Evolutionary conservation across 2,329 filamentous ascomycete genomes (phyloP).

Genomic region (Elsinoe arachidis): DNA sequence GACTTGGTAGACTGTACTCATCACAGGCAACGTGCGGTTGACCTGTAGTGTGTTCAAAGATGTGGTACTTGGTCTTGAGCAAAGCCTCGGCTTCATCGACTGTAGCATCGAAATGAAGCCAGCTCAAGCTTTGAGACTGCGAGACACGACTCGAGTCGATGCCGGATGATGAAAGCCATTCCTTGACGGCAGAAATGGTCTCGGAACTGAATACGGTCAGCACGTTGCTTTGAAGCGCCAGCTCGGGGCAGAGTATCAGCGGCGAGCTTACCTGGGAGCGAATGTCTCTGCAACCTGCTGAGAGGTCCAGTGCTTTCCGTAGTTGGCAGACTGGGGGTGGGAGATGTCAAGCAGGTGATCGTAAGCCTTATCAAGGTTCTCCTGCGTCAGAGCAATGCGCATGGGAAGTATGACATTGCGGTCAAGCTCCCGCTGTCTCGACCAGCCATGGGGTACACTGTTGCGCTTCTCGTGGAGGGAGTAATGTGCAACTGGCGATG

Average conservation of each 20-base stretch:
- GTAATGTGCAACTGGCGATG: constrained; percentile 21
- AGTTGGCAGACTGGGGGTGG: constrained; percentile 34
- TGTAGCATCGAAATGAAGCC: constrained; percentile 48
- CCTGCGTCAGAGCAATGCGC: constrained; percentile 28
- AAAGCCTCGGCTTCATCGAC: constrained; percentile 46
- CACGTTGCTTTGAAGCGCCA: neutral
- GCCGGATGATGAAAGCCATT: constrained; percentile 48
- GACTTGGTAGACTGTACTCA: constrained; percentile 29
- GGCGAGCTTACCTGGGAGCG: constrained; percentile 26
- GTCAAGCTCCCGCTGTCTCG: constrained; percentile 22
- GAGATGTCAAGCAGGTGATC: constrained; percentile 32
- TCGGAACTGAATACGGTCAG: constrained; percentile 26
- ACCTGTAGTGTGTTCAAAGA: constrained; percentile 37
- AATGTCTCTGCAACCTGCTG: constrained; percentile 38
- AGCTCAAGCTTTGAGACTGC: constrained; percentile 44
- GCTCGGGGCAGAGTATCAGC: neutral
- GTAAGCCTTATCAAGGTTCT: constrained; percentile 26
- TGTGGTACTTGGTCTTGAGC: constrained; percentile 45
- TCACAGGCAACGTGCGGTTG: constrained; percentile 31
- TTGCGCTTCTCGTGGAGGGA: constrained; percentile 26
- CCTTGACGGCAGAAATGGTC: constrained; percentile 42
- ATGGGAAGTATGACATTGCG: constrained; percentile 26
- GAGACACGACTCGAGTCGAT: constrained; percentile 41
- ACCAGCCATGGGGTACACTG: constrained; percentile 24
- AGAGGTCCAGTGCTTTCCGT: constrained; percentile 35